Conservation (phyloP, 1,139 yeast genomes). For the Trichomonascaceae sp. region DNA sequence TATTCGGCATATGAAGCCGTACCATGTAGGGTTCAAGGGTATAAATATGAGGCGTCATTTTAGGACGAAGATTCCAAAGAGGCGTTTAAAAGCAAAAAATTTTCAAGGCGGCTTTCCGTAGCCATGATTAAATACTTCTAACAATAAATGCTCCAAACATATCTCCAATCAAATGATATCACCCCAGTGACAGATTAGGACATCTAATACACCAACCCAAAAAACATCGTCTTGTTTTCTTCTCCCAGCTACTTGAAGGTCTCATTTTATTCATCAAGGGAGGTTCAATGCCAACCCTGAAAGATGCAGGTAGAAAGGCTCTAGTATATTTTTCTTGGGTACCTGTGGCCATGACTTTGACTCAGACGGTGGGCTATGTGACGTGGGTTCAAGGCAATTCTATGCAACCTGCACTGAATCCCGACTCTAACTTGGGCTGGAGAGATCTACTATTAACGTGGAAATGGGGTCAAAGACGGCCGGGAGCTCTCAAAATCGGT, state of each 20-base stretch:
- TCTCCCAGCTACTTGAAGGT: not conserved
- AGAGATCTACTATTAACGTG: slow-evolving; percentile 67
- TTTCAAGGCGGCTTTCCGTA: too few species aligned
- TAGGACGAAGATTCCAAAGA: not conserved
- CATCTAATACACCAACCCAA: not conserved
- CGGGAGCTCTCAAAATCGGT: slow-evolving; percentile 46
- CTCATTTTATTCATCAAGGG: not conserved
- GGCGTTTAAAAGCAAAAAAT: not conserved
- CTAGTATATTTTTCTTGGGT: slow-evolving; percentile 46
- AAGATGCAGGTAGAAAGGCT: not conserved
- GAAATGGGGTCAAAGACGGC: slow-evolving; percentile 51
- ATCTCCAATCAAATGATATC: not conserved
- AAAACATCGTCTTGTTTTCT: not conserved
- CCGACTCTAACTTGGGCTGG: slow-evolving; percentile 43
- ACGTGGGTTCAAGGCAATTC: slow-evolving; percentile 78
- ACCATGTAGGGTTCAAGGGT: not conserved
- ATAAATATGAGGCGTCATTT: not conserved
- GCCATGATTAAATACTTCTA: not conserved
- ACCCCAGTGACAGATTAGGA: not conserved
- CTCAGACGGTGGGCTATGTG: slow-evolving; percentile 67
- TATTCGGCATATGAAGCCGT: not conserved
- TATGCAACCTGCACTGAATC: slow-evolving; percentile 88
- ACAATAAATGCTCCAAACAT: not conserved
- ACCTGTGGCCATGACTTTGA: slow-evolving; percentile 66
- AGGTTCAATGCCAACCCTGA: not conserved